Evolutionary conservation across 2,329 filamentous ascomycete species (phyloP), one percentile per base, ranked within the genome.

Genomic region (Didymella exigua): DNA sequence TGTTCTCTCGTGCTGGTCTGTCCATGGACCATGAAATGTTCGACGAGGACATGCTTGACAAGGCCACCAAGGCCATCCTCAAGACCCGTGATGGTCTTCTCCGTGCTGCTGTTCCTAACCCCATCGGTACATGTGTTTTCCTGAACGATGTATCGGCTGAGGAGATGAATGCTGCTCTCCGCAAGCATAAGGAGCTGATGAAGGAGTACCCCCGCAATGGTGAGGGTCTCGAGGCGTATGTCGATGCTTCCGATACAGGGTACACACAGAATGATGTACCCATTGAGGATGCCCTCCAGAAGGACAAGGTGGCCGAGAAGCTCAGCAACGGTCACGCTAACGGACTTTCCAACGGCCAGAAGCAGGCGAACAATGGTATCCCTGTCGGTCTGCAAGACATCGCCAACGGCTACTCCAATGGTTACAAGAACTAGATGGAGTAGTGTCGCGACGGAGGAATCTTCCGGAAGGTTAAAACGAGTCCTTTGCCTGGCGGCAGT

Each of bases 21-120:
- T 86, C 86, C 18, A 89, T 90, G 80, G 88, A 90, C 56, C 87
- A 90, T 65, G 79, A 82, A 6, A 78, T 87, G 31, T 90, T 90
- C 66, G 82, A 89, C 62, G 85, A 86, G 49, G 79, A 83, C 0
- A 80, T 89, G 23, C 81, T 90, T 9, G 84, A 86, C 46, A 84
- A 84, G 65, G 88, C 81, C 2, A 90, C 87, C 1, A 77, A 83
- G 13, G 88, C 88, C 11, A 90, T 90, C 58, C 76, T 90, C 44
- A 88, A 87, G 77, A 90, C 88, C 0, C 81, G 88, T 11, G 88
- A 90, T 59, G 88, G 88, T 29, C 79, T 84, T 66, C 79, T 90
- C 9, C 82, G 88, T 33, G 85, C 87, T 29, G 87, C 88, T 4
- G 86, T 90, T 0, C 88, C 88, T 1, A 85, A 80, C 58, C 88